Evolutionary conservation across 768 basidiomycete genomes (phyloP).

Genomic region (Dacryopinax spathularia): DNA sequence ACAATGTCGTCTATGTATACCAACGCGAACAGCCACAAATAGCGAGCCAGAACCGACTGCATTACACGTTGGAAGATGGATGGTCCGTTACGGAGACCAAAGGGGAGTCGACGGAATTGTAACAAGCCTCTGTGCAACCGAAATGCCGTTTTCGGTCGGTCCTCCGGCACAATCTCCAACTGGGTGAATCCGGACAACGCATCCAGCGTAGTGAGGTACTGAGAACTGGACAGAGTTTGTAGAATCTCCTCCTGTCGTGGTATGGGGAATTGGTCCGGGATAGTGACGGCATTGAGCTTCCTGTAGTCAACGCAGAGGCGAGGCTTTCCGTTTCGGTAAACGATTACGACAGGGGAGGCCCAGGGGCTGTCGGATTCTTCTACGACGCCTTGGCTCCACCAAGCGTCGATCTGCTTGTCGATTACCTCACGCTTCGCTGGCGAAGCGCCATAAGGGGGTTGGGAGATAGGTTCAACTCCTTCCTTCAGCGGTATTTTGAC

Average conservation of each 20-base stretch:
- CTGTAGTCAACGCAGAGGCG: conserved; percentile 27
- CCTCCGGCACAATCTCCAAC: conserved; percentile 20
- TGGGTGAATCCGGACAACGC: conserved; percentile 32
- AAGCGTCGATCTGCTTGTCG: conserved; percentile 22
- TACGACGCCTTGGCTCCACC: conserved; percentile 27
- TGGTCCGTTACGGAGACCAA: conserved; percentile 27
- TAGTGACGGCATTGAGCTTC: conserved; percentile 18
- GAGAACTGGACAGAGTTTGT: conserved; percentile 22
- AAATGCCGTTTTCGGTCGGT: conserved; percentile 28
- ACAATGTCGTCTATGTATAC: conserved; percentile 35
- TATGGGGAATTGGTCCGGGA: conserved; percentile 22
- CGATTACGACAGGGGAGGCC: conserved; percentile 23
- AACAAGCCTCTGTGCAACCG: conserved; percentile 28
- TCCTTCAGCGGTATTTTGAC: conserved; percentile 19
- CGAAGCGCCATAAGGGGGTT: conserved; percentile 18
- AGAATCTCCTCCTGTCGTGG: conserved; percentile 20
- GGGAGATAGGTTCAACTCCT: conserved; percentile 15
- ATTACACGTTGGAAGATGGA: conserved; percentile 31
- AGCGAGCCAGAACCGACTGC: conserved; percentile 26
- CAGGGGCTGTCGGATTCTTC: conserved; percentile 31
- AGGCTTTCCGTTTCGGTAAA: conserved; percentile 28
- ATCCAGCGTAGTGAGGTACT: conserved; percentile 26
- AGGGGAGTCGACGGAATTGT: conserved; percentile 32
- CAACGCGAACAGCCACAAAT: conserved; percentile 28
- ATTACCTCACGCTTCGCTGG: conserved; percentile 18